A percentile compares a stretch with the other conserved stretches of the same genome.
These are phyloP conservation scores for Petunia hybrid DNA, from an alignment of 305 asterid species.

Conservation along the genomic window DNA sequence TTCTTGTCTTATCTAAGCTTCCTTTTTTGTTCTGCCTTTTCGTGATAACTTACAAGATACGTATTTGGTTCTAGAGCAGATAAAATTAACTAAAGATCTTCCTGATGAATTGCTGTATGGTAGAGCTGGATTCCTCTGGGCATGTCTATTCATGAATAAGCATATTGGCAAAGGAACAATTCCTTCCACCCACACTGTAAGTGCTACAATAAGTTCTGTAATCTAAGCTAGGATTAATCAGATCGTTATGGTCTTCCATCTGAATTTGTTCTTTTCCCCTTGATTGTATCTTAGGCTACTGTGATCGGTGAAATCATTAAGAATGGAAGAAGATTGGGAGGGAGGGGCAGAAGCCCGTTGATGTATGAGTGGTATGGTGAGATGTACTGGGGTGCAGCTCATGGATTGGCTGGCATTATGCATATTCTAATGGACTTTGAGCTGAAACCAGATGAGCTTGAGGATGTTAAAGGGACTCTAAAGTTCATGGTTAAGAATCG, in stretches of 20 bases:
- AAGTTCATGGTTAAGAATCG: conserved; percentile 63
- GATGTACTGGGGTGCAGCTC: conserved; percentile 85
- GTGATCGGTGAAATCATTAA: conserved; percentile 54
- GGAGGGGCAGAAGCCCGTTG: conserved; percentile 54
- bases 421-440: conserved; percentile 64
- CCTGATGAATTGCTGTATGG: conserved; percentile 76
- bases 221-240: neutral
- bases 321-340: conserved; percentile 65
- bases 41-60: neutral
- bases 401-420: conserved; percentile 80
- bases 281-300: conserved; percentile 46
- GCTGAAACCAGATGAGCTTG: conserved; percentile 55
- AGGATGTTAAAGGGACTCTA: conserved; percentile 70
- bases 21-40: neutral
- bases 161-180: conserved; percentile 59
- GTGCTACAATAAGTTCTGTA: conserved; percentile 3
- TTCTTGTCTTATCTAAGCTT: conserved; percentile 1
- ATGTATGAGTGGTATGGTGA: conserved; percentile 72
- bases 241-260: neutral
- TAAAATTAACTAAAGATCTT: conserved; percentile 55
- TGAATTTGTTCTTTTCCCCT: neutral
- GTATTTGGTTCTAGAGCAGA: conserved; percentile 47
- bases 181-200: conserved; percentile 57
- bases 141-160: conserved; percentile 62
- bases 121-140: conserved; percentile 73